These are phyloP conservation scores for Salix purpurea DNA, from an alignment of 345 rosid genomes.

Conservation along the genomic window DNA sequence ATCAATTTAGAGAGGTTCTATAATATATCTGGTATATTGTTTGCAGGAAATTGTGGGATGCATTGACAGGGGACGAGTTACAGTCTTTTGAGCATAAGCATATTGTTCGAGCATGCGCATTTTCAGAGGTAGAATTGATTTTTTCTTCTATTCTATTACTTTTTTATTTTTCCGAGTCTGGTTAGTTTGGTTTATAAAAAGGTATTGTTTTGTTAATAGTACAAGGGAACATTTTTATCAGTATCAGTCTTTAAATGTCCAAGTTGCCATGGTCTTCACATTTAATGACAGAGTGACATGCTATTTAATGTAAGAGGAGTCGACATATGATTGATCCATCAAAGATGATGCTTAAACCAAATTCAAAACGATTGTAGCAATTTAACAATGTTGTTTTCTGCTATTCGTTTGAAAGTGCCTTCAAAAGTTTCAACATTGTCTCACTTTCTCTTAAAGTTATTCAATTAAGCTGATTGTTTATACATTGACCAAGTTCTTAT, in stretches of 20 bases:
- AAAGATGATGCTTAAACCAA: not conserved
- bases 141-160: not conserved
- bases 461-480: not conserved
- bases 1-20: not conserved
- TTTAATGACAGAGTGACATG: not conserved
- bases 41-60: constrained; percentile 45
- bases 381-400: not conserved
- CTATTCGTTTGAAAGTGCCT: not conserved
- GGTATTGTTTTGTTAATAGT: not conserved
- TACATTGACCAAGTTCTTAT: not conserved
- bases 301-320: not conserved
- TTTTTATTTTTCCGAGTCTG: not conserved
- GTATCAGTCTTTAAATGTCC: not conserved
- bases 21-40: not conserved
- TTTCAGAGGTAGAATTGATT: constrained; percentile 33
- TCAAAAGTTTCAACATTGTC: not conserved
- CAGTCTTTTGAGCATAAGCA: constrained; percentile 47
- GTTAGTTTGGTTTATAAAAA: not conserved
- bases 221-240: not conserved
- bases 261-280: not conserved
- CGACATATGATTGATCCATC: not conserved
- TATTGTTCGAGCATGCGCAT: constrained; percentile 42
- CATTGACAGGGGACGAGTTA: constrained; percentile 37
- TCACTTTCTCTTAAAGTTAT: not conserved
- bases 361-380: not conserved